Conservation (phyloP, 2,329 filamentous ascomycete species). For the Trichoderma cornu-damae region DNA sequence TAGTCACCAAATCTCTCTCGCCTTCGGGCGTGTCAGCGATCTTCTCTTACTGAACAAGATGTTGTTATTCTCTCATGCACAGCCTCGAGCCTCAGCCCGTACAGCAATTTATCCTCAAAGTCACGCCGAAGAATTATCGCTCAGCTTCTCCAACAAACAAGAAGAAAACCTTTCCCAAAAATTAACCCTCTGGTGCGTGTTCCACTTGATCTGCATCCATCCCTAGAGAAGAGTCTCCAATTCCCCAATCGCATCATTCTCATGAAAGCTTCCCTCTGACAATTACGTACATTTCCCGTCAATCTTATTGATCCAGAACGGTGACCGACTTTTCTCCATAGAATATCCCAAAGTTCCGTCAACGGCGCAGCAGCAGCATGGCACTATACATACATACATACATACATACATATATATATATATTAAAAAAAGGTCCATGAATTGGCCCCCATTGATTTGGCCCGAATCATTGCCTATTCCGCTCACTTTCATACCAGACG, state of each 20-base stretch:
- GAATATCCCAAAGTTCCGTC: neutral
- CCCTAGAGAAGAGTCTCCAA: neutral
- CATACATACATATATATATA: too few species aligned
- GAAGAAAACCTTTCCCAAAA: too few species aligned
- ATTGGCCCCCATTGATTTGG: neutral
- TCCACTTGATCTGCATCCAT: neutral
- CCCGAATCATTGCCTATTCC: neutral
- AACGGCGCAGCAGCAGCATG: neutral
- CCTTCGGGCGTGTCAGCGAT: neutral
- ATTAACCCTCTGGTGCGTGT: neutral
- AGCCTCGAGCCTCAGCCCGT: neutral
- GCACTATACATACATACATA: neutral
- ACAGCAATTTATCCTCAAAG: neutral
- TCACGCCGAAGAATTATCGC: neutral
- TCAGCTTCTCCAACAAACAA: neutral
- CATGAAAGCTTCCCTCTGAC: neutral
- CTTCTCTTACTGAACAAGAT: neutral
- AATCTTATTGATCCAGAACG: neutral
- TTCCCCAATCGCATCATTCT: neutral
- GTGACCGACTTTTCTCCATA: neutral
- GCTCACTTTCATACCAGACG: conserved; percentile 4
- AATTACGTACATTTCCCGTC: neutral
- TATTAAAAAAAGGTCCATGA: too few species aligned
- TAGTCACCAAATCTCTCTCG: neutral
- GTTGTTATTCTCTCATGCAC: neutral